Percentiles rank a stretch among this genome's conserved stretches.
These are phyloP conservation scores for Helotiales sp. DNA, from an alignment of 2,329 filamentous ascomycete species.

Conservation along the genomic window DNA sequence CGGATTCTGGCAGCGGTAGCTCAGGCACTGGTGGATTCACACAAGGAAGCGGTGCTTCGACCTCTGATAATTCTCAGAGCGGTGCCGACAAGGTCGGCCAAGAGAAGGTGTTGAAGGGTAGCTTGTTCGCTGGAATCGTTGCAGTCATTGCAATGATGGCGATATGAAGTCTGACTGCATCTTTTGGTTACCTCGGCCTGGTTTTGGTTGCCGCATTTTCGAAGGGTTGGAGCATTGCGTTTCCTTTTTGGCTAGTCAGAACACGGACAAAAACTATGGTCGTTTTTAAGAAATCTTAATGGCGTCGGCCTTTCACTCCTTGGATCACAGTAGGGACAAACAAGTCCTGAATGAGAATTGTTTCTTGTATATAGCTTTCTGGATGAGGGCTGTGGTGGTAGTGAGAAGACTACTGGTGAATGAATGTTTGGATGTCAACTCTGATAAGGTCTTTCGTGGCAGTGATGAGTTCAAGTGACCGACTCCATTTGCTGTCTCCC, in stretches of 20 bases:
- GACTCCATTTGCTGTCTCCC: neutral
- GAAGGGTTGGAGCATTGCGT: constrained; percentile 25
- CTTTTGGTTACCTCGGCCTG: constrained; percentile 74
- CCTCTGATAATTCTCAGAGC: constrained; percentile 27
- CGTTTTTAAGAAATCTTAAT: constrained; percentile 27
- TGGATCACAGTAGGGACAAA: constrained; percentile 16
- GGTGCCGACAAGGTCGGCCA: constrained; percentile 37
- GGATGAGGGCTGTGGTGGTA: neutral
- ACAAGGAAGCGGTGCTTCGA: constrained; percentile 37
- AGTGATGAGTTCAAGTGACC: too few species aligned
- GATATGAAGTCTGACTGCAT: constrained; percentile 55
- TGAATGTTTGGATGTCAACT: neutral
- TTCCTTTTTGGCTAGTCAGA: constrained; percentile 11
- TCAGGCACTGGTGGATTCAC: constrained; percentile 38
- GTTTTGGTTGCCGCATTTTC: constrained; percentile 60
- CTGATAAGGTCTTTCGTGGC: neutral
- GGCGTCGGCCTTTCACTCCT: constrained; percentile 40
- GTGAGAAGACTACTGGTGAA: neutral
- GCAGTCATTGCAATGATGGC: constrained; percentile 42
- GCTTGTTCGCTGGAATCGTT: constrained; percentile 41
- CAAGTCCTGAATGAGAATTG: constrained; percentile 6
- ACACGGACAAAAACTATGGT: constrained; percentile 4
- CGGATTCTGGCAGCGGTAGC: constrained; percentile 23
- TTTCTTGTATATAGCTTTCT: constrained; percentile 32
- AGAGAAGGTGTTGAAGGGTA: constrained; percentile 38